These are phyloP conservation scores for Cyberlindnera galapagoensis DNA, from an alignment of 805 yeast genomes.

Conservation along the genomic window DNA sequence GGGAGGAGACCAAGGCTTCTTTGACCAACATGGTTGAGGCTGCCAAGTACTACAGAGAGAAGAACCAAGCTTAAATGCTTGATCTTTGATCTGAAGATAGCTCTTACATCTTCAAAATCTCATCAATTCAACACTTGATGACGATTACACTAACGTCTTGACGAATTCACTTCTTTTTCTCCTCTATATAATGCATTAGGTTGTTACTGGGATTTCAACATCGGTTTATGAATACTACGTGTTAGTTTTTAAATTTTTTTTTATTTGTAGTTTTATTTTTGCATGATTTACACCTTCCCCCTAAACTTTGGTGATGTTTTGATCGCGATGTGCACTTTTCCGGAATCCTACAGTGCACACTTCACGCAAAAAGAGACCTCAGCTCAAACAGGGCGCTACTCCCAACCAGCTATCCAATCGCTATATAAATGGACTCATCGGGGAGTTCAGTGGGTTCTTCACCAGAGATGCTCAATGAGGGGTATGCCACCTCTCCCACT, in stretches of 20 bases:
- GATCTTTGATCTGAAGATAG: conserved; percentile 4
- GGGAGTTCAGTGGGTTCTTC: not conserved
- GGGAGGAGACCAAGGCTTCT: conserved; percentile 95
- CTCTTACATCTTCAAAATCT: conserved; percentile 3
- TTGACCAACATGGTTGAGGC: conserved; percentile 99
- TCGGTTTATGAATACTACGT: conserved; percentile 26
- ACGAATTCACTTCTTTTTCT: conserved; percentile 15
- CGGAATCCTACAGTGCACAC: too few relatives aligned
- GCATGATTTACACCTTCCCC: too few relatives aligned
- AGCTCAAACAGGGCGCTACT: too few relatives aligned
- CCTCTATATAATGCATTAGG: conserved; percentile 19
- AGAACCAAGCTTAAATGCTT: conserved; percentile 15
- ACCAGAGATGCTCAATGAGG: too few relatives aligned
- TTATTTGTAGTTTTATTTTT: too few relatives aligned
- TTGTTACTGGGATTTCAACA: conserved; percentile 40
- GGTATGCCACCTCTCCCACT: conserved; percentile 40
- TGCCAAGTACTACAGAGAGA: conserved; percentile 88
- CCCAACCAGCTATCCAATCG: not conserved
- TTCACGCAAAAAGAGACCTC: too few relatives aligned
- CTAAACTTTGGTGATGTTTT: too few relatives aligned
- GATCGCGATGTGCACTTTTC: too few relatives aligned
- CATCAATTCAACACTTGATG: conserved; percentile 23
- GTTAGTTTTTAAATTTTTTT: too few relatives aligned
- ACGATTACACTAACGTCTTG: conserved; percentile 5
- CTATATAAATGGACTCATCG: not conserved